Evolutionary conservation across 352 stramenopile species (phyloP).

Genomic region (Phytophthora tentaculata): DNA sequence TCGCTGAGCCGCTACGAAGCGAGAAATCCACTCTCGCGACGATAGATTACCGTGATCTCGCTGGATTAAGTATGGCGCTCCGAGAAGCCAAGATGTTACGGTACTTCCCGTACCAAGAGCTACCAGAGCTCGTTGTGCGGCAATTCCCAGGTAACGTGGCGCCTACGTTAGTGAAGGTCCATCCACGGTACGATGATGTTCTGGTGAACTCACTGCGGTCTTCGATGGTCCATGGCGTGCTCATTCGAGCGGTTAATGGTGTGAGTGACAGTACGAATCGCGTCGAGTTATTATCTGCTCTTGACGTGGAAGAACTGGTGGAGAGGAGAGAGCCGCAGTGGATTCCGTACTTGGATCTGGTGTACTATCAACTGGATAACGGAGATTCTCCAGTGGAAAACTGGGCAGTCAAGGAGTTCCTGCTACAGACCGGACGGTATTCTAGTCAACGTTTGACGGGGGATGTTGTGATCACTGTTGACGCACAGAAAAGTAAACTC

Average conservation of each 20-base stretch:
- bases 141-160: constrained; percentile 49
- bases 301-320: constrained; percentile 63
- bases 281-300: constrained; percentile 54
- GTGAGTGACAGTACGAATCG: constrained; percentile 17
- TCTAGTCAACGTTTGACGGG: constrained; percentile 34
- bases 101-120: constrained; percentile 71
- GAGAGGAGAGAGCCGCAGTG: constrained; percentile 44
- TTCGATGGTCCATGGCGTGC: constrained; percentile 58
- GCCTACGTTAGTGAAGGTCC: constrained; percentile 49
- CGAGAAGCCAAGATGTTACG: constrained; percentile 56
- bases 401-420: constrained; percentile 49
- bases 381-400: constrained; percentile 43
- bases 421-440: constrained; percentile 39
- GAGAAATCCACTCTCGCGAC: constrained; percentile 46
- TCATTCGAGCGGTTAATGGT: constrained; percentile 45
- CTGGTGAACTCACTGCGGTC: constrained; percentile 69
- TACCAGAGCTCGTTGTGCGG: constrained; percentile 61
- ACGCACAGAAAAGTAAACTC: constrained; percentile 54
- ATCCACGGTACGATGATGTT: constrained; percentile 67
- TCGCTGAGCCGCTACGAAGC: constrained; percentile 45
- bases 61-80: constrained; percentile 48
- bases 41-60: constrained; percentile 64
- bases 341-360: constrained; percentile 69
- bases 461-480: constrained; percentile 70
- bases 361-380: constrained; percentile 60